Base-by-base conservation (phyloP, 1,139 yeast genomes). In the Nakaseomyces bracarensis region DNA sequence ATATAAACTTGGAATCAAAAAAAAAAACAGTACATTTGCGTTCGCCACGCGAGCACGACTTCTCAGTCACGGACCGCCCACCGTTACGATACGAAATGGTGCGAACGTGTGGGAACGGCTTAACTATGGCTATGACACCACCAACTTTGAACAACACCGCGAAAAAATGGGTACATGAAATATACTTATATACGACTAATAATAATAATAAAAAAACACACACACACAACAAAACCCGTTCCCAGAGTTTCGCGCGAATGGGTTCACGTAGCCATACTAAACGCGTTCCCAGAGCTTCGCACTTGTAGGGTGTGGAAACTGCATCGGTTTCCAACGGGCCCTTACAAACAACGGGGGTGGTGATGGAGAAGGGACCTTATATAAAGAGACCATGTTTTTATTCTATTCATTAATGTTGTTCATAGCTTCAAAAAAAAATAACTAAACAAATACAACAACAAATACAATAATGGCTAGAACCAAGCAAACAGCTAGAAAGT, bases 401-500 rank as follows among this genome's bases (percentile, higher is more conserved):
- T 14, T 28, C 19, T 28, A 7, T 10, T 22, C 9, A 22, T 22
- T 22, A 22, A 10, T 7, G 7, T 22, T 22, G 9, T 22, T 22
- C 7, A 7, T 22, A 10, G 13, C 8, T 7, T 4, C 8, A 15
- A 28, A 3, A 28, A 16, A 28, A 28, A 4, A 14, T 4, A 28
- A 10, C 13, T 13, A 28, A 9, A 28, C 36, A 31, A 31, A 15
- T 5, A 20, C 23, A 19, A 31, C 9, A 31, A 15, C 11, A 15
- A 10, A 15, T 15, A 15, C 22, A 36, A 52, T 43, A 71, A 87
- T 87, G 96, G 96, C 96, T 70, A 87, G 96, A 83, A 87, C 96
- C 57, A 87, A 89, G 75, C 95, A 89, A 78, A 87, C 96, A 56
- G 96, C 96, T 67, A 85, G 96, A 82, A 87, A 87, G 74, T 86